Evolutionary conservation across 2,329 filamentous ascomycete genomes (phyloP).

Genomic region (Stagonosporopsis cucurbitacearum): DNA sequence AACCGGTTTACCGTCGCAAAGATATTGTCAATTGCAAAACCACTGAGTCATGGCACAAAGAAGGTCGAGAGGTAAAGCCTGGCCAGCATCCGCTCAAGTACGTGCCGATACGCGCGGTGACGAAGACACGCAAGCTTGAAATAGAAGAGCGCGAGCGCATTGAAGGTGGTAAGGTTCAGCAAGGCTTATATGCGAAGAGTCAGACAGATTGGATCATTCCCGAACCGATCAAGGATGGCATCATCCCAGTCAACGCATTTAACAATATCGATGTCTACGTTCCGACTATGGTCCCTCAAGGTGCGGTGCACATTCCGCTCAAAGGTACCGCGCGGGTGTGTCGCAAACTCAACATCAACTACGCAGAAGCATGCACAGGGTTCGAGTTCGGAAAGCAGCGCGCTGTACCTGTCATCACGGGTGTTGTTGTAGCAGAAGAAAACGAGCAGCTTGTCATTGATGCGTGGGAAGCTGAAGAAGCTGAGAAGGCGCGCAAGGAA

Average conservation of each 20-base stretch:
- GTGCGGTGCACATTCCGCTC: conserved; percentile 83
- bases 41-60: conserved; percentile 96
- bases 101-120: conserved; percentile 90
- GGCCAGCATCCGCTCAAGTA: conserved; percentile 81
- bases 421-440: conserved; percentile 86
- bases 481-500: conserved; percentile 76
- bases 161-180: conserved; percentile 80
- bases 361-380: conserved; percentile 90
- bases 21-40: conserved; percentile 89
- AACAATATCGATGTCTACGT: conserved; percentile 97
- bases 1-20: conserved; percentile 79
- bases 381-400: conserved; percentile 97
- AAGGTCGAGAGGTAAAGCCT: conserved; percentile 76
- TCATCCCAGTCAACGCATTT: conserved; percentile 92
- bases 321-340: conserved; percentile 80
- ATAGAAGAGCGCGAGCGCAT: conserved; percentile 83
- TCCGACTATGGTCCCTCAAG: conserved; percentile 86
- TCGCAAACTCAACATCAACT: conserved; percentile 83
- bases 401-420: conserved; percentile 89
- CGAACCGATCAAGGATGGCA: conserved; percentile 78
- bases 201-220: conserved; percentile 98
- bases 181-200: conserved; percentile 80
- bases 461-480: conserved; percentile 75
- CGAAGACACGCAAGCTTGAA: conserved; percentile 83
- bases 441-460: conserved; percentile 76